Evolutionary conservation across 2,329 filamentous ascomycete genomes (phyloP).

Genomic region (Chalaropsis thielavioides): DNA sequence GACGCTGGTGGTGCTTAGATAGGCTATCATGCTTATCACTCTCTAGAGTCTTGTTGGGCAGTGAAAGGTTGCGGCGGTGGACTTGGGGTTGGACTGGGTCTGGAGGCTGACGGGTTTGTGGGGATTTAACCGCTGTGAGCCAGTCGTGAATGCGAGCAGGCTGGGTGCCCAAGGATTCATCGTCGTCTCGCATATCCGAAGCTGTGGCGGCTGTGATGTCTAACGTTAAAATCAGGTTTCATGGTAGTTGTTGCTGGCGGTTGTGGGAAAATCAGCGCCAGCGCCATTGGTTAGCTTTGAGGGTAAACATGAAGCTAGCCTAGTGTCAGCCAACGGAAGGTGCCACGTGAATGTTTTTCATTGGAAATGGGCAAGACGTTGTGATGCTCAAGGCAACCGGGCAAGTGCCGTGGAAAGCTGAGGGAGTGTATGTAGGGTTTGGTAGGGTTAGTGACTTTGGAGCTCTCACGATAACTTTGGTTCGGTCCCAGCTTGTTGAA

Average conservation of each 20-base stretch:
- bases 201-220: not conserved
- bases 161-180: not conserved
- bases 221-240: not conserved
- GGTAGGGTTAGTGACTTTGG: not conserved
- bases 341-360: no score
- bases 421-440: not conserved
- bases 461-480: no score
- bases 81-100: slow-evolving; percentile 4
- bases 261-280: not conserved
- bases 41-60: not conserved
- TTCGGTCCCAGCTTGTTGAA: not conserved
- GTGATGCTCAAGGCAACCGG: not conserved
- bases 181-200: slow-evolving; percentile 8
- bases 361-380: no score
- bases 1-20: not conserved
- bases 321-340: not conserved
- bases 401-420: not conserved
- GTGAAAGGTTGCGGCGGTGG: not conserved
- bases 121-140: not conserved
- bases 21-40: not conserved
- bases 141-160: slow-evolving; percentile 16
- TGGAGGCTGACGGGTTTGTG: slow-evolving; percentile 10
- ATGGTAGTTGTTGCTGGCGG: no score
- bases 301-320: not conserved
- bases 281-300: not conserved